Evolutionary conservation across 2,329 filamentous ascomycete species (phyloP), one percentile per base, ranked within the genome.

Genomic region (Hysterium pulicare): DNA sequence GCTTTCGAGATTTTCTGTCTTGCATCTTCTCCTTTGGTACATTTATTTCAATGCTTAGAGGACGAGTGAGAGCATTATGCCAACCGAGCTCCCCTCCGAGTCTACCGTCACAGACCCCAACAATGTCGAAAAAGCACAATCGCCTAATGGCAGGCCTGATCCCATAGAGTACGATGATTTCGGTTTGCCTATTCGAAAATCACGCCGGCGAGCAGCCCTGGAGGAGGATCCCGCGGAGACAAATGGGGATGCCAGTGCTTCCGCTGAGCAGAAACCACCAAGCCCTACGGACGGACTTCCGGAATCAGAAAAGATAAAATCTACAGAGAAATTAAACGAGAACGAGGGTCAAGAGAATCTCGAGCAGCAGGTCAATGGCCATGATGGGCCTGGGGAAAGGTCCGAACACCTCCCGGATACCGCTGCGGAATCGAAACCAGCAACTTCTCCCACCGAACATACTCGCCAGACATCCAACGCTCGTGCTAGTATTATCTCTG

Each of bases 151-250:
- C 15, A 28, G 42, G 11, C 47, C 47, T 33, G 23, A 47, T 9
- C 56, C 51, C 13, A 53, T 63, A 38, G 79, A 84, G 56, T 68
- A 82, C 45, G 84, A 88, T 62, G 84, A 88, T 51, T 88, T 87
- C 61, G 84, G 84, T 38, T 69, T 88, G 49, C 83, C 83, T 15
- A 76, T 84, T 48, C 74, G 72, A 60, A 78, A 73, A 54, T 74
- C 53, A 37, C 47, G 61, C 28, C 54, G 54, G 20, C 55, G 55
- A 38, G 7, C 24, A 13, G 57, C 53, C 23, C 57, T 56, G 15
- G 48, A 58, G 36, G 57, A 41, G 43, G 61, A 60, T 21, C 54
- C 47, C 31, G 53, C 40, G 15, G 57, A 61, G 16, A 9, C 52
- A 56, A 4, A 53, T 54, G 15, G 60, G 58, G 23, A 51, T 53